Base-by-base conservation (phyloP, 176 grass and related monocot species). In the Urochloa ruziziensis region DNA sequence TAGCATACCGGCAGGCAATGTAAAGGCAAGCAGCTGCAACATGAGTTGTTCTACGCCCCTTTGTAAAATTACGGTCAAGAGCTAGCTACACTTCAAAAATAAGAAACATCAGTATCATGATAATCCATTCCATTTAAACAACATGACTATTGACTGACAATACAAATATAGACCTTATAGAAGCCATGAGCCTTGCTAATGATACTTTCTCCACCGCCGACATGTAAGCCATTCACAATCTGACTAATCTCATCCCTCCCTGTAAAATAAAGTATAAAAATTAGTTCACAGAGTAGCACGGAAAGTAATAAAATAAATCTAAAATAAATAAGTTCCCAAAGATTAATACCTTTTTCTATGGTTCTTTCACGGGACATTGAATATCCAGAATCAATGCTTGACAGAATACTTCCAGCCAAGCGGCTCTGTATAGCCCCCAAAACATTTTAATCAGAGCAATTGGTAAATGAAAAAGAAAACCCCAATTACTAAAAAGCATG, bases 21-120 rank as follows among this genome's bases (percentile, higher is more conserved):
- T 98, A 98, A 83, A 98, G 89, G 76, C 95, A 98, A 80, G 87
- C 86, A 79, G 92, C 92, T 70, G 88, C 92, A 87, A 95, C 92
- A 49, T 95, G 89, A 53, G 82, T 69, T 87, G 85, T 91, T 78
- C 79, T 87, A 47, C 90, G 90, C 2, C 95, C 92, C 79, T 77
- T 98, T 33, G 95, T 98, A 63, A 98, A 98, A 82, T 84, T 84
- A 44, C 83, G 89, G 29, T 94, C 95, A 39, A 97, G 59, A 77
- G 88, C 95, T 89, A 94, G 86, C 95, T 97, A 84, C 83, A 87
- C 24, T 86, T 88, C 83, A 82, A 54, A 57, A 87, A 84, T 39
- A 75, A 81, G 23, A 80, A 64, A 75, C 74, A 74, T 75, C 44
- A 85, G 25, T 17, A 87, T 59, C 61, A 66, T 49, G 11, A n/a